Evolutionary conservation across 2,329 filamentous ascomycete genomes (phyloP).

Genomic region (Pestalotiopsis sp.): DNA sequence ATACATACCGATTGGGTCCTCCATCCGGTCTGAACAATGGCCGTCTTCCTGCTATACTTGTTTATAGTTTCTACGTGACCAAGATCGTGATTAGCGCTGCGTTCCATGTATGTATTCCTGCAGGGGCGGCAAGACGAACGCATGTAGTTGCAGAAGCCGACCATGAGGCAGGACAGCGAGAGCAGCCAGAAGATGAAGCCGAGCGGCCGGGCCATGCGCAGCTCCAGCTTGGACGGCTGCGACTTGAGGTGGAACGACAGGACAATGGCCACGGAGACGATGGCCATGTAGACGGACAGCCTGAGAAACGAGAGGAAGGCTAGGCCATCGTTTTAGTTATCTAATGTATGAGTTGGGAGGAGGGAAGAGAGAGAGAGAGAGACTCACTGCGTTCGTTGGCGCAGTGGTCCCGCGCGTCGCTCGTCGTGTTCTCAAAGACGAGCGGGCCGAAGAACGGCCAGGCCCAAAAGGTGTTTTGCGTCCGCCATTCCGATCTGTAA

Average conservation of each 20-base stretch:
- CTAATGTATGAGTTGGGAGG: too few species aligned
- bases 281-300: conserved; percentile 85
- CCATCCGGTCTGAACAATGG: conserved; percentile 91
- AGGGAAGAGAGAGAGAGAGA: too few species aligned
- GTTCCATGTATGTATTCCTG: not conserved
- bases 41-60: conserved; percentile 76
- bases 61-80: conserved; percentile 62
- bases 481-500: conserved; percentile 23
- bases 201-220: conserved; percentile 77
- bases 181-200: conserved; percentile 88
- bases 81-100: not conserved
- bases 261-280: conserved; percentile 88
- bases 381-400: conserved; percentile 72
- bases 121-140: conserved; percentile 46
- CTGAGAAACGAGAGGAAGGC: conserved; percentile 90
- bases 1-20: conserved; percentile 79
- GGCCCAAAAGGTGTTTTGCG: conserved; percentile 53
- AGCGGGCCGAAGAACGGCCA: conserved; percentile 68
- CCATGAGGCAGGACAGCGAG: conserved; percentile 72
- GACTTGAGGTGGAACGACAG: conserved; percentile 89
- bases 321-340: conserved; percentile 23
- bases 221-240: conserved; percentile 70
- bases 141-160: conserved; percentile 86
- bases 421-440: conserved; percentile 74
- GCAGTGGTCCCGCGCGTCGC: conserved; percentile 77